Evolutionary conservation across 2,329 filamentous ascomycete genomes (phyloP).

Genomic region (Mycosphaerella sp.): DNA sequence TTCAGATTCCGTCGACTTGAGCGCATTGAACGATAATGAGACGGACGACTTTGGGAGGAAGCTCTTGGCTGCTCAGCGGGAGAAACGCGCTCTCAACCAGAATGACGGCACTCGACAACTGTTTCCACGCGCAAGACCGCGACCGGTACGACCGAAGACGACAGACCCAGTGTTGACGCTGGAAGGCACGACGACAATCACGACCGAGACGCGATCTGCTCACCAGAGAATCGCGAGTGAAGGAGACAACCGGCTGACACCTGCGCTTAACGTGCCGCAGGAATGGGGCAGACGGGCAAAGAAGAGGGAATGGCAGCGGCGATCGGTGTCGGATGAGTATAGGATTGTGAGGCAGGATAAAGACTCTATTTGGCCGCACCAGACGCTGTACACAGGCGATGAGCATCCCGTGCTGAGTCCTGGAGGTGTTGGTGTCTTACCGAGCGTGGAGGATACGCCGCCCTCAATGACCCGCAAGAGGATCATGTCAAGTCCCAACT

Average conservation of each 20-base stretch:
- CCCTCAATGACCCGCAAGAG: constrained; percentile 31
- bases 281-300: constrained; percentile 45
- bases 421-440: constrained; percentile 24
- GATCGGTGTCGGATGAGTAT: constrained; percentile 24
- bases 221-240: constrained; percentile 23
- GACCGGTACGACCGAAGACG: constrained; percentile 6
- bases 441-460: constrained; percentile 40
- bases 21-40: constrained; percentile 34
- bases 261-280: constrained; percentile 40
- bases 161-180: constrained; percentile 9
- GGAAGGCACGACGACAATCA: not conserved
- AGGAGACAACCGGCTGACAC: constrained; percentile 37
- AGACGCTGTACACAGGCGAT: constrained; percentile 30
- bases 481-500: constrained; percentile 19
- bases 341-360: constrained; percentile 16
- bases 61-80: constrained; percentile 40
- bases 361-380: constrained; percentile 19
- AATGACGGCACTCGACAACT: constrained; percentile 27
- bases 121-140: constrained; percentile 21
- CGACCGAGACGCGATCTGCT: constrained; percentile 2
- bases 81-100: constrained; percentile 36
- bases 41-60: constrained; percentile 43
- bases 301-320: constrained; percentile 38
- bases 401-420: constrained; percentile 16
- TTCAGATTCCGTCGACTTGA: constrained; percentile 6